phyloP scores from a whole-genome alignment of 148 eudicot species.

The Fagopyrum esculentum region DNA sequence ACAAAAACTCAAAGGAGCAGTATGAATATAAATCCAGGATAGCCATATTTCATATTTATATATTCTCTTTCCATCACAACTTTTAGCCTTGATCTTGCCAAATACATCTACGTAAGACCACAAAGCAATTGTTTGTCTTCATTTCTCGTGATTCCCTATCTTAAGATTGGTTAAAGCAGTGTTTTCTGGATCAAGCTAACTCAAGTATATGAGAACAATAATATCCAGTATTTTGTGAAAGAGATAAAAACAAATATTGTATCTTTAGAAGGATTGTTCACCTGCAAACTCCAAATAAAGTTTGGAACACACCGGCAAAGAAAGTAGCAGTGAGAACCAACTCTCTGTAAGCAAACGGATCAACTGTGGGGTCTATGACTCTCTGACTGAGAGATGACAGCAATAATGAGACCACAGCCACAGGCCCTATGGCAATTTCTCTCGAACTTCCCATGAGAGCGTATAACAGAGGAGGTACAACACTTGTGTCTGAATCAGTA shows the following conservation, averaged over 20 bases:
- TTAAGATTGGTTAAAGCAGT: not conserved
- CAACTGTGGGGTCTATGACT: conserved; percentile 43
- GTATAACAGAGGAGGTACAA: conserved; percentile 68
- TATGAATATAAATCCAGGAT: not conserved
- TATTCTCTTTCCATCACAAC: not conserved
- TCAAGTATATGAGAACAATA: not conserved
- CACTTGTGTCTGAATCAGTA: conserved; percentile 49
- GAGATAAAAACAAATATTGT: not conserved
- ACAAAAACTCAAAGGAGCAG: not conserved
- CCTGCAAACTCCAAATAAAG: conserved; percentile 65
- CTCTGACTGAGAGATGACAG: conserved; percentile 44
- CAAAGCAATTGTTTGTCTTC: not conserved
- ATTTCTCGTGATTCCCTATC: not conserved
- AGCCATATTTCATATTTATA: not conserved
- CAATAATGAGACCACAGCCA: conserved; percentile 72
- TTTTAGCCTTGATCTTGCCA: no score
- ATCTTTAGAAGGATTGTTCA: not conserved
- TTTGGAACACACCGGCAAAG: conserved; percentile 64
- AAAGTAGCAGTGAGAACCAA: conserved; percentile 74
- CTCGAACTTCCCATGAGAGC: conserved; percentile 80
- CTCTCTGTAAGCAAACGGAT: conserved; percentile 39
- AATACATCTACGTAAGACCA: not conserved
- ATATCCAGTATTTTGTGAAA: not conserved
- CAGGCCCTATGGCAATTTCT: conserved; percentile 88
- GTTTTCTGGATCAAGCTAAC: not conserved